A percentile compares a stretch with the other conserved stretches of the same genome.
phyloP scores from a whole-genome alignment of 2,329 filamentous ascomycete species.

The Pseudogymnoascus sp. region DNA sequence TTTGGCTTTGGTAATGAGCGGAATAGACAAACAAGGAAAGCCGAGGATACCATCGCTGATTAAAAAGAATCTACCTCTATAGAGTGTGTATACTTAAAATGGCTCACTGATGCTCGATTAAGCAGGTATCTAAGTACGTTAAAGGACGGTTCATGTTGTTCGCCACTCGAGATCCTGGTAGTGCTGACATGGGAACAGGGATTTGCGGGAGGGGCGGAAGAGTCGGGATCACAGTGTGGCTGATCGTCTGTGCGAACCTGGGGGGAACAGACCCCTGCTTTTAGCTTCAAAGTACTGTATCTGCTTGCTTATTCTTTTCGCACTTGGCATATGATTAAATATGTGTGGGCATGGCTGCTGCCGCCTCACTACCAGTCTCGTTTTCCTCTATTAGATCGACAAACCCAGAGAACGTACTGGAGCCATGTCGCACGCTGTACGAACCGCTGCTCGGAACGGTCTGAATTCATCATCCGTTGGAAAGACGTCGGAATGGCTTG shows the following conservation, averaged over 20 bases:
- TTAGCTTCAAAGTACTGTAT: neutral
- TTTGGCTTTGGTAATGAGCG: neutral
- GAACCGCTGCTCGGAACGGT: neutral
- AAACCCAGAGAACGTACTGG: neutral
- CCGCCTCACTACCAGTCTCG: neutral
- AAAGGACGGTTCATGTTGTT: neutral
- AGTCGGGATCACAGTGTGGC: neutral
- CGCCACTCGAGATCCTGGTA: neutral
- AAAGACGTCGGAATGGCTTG: neutral
- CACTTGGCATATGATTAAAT: neutral
- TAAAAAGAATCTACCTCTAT: neutral
- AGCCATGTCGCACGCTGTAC: neutral
- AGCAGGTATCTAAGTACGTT: neutral
- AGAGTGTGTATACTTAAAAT: neutral
- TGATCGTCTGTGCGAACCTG: neutral
- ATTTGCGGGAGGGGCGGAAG: neutral
- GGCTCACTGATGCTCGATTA: neutral
- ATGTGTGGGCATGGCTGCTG: neutral
- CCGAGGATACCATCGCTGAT: neutral
- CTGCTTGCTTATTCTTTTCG: neutral
- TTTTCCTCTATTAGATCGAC: neutral
- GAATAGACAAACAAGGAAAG: neutral
- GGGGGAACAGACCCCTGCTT: neutral
- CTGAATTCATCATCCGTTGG: neutral
- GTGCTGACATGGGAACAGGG: neutral